A percentile compares a stretch with the other conserved stretches of the same genome.
These are phyloP conservation scores for Boletus reticuloceps DNA, from an alignment of 768 basidiomycete genomes.

Conservation along the genomic window DNA sequence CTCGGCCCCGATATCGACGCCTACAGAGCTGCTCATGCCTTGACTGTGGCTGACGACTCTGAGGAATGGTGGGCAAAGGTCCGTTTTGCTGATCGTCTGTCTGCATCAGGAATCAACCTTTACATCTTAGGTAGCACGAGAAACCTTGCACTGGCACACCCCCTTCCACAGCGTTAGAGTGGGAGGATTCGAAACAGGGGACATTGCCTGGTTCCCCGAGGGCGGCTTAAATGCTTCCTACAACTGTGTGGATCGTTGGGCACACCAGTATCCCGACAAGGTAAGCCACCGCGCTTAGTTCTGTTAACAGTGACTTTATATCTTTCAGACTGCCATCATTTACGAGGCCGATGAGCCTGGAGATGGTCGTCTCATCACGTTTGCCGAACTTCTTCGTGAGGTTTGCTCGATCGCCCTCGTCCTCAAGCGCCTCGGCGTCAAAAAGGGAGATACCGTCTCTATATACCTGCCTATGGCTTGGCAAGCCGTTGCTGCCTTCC, in stretches of 20 bases:
- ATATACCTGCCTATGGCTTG: conserved; percentile 93
- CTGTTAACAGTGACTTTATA: background rate
- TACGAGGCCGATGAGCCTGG: conserved; percentile 97
- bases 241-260: conserved; percentile 98
- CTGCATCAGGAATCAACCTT: background rate
- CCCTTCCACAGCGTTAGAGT: conserved; percentile 85
- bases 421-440: conserved; percentile 83
- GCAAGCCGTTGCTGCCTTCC: conserved; percentile 95
- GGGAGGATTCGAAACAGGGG: conserved; percentile 81
- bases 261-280: conserved; percentile 83
- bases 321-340: conserved; percentile 81
- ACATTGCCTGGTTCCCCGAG: conserved; percentile 96
- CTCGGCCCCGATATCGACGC: conserved; percentile 76
- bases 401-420: conserved; percentile 90
- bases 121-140: conserved; percentile 55
- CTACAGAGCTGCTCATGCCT: conserved; percentile 62
- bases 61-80: conserved; percentile 92
- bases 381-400: conserved; percentile 83
- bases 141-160: conserved; percentile 82
- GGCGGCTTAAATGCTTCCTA: conserved; percentile 91
- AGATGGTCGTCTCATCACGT: conserved; percentile 73
- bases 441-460: conserved; percentile 94
- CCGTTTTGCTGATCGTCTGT: background rate
- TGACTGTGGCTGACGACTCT: conserved; percentile 71
- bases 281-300: conserved; percentile 33